phyloP scores from a whole-genome alignment of 2,329 filamentous ascomycete genomes.

The Nectriaceae sp. region DNA sequence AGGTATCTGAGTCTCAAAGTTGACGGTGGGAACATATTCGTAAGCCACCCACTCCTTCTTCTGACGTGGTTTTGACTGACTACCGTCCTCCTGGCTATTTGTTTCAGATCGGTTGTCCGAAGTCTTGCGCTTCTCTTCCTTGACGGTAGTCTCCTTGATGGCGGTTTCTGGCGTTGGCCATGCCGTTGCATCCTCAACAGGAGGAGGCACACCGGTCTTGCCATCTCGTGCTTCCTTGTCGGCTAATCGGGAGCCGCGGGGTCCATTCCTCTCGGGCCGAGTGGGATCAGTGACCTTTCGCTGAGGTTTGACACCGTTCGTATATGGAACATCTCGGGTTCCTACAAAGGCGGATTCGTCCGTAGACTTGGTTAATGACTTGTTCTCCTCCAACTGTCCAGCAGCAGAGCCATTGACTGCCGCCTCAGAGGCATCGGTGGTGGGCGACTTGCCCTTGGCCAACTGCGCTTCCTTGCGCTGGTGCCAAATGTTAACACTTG shows the following conservation, averaged over 20 bases:
- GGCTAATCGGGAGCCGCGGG: constrained; percentile 47
- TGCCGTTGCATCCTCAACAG: constrained; percentile 73
- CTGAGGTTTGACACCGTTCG: constrained; percentile 43
- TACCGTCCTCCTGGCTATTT: constrained; percentile 57
- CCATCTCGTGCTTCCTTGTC: constrained; percentile 44
- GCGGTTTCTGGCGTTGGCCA: constrained; percentile 92
- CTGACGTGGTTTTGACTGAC: constrained; percentile 51
- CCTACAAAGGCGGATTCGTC: constrained; percentile 18
- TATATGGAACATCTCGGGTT: constrained; percentile 26
- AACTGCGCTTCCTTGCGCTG: constrained; percentile 70
- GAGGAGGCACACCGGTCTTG: constrained; percentile 50
- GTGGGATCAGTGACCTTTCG: constrained; percentile 45
- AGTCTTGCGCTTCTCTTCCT: constrained; percentile 73
- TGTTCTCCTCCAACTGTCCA: constrained; percentile 44
- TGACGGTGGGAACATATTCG: constrained; percentile 79
- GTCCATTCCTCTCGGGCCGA: constrained; percentile 44
- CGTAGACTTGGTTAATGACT: constrained; percentile 33
- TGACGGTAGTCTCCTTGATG: constrained; percentile 69
- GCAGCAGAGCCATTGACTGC: constrained; percentile 30
- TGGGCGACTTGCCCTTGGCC: constrained; percentile 49
- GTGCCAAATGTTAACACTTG: constrained; percentile 85
- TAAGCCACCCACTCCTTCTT: constrained; percentile 89
- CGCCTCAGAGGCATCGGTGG: constrained; percentile 39
- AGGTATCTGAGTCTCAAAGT: constrained; percentile 82
- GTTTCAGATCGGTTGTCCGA: constrained; percentile 68